Evolutionary conservation across 1,284 basidiomycete species (phyloP).

Genomic region (Cutaneotrichosporon sp.): DNA sequence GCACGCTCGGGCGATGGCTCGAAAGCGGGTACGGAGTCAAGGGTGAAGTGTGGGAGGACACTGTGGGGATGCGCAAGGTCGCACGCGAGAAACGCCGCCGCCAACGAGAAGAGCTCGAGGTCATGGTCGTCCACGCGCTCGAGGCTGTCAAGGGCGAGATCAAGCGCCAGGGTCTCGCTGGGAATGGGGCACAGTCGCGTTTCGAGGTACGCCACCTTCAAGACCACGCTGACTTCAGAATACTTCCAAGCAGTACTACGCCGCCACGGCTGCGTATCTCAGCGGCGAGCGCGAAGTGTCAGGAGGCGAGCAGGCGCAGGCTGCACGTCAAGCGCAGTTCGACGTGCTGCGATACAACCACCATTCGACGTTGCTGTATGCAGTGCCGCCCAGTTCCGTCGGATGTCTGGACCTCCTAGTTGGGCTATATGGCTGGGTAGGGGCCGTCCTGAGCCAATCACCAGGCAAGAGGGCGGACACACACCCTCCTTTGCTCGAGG

Average conservation of each 20-base stretch:
- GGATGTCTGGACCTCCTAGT: conserved; percentile 48
- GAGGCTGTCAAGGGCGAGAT: conserved; percentile 45
- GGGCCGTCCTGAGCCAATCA: conserved; percentile 35
- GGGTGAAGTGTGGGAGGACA: conserved; percentile 33
- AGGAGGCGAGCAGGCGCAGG: conserved; percentile 40
- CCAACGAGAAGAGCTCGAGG: conserved; percentile 43
- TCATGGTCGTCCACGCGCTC: conserved; percentile 40
- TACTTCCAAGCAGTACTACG: conserved; percentile 48
- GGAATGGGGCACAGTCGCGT: conserved; percentile 38
- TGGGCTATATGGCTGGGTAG: conserved; percentile 49
- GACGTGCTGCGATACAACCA: conserved; percentile 47
- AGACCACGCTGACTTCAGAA: conserved; percentile 31
- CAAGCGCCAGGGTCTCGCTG: conserved; percentile 47
- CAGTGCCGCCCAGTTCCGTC: conserved; percentile 50
- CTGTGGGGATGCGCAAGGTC: conserved; percentile 36
- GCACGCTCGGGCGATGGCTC: conserved; percentile 45
- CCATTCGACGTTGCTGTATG: conserved; percentile 50
- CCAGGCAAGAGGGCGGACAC: conserved; percentile 22
- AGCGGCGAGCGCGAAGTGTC: conserved; percentile 3
- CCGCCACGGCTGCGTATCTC: conserved; percentile 44
- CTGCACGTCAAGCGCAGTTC: conserved; percentile 44
- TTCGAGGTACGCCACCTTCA: conserved; percentile 43
- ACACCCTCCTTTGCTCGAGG: conserved; percentile 15
- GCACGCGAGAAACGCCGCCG: conserved; percentile 35
- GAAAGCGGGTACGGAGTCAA: conserved; percentile 41